Conservation (phyloP, 129 eudicot genomes). For the Sambucus nigra region DNA sequence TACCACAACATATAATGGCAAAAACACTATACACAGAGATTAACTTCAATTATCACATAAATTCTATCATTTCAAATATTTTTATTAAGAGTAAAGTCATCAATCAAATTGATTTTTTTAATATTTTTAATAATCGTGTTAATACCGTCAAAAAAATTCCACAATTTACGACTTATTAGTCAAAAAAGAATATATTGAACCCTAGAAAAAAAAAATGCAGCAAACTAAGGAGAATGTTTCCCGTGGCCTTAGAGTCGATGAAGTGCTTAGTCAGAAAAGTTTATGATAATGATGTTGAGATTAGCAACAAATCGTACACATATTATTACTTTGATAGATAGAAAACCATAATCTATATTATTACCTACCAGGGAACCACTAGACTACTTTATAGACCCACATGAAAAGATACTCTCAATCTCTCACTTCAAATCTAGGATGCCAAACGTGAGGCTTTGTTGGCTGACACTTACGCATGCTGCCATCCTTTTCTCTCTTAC, state of each 20-base stretch:
- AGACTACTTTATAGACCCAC: conserved; percentile 47
- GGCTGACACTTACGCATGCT: conserved; percentile 14
- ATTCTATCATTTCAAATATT: too few relatives aligned
- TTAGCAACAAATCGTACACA: not conserved
- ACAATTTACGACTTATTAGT: not conserved
- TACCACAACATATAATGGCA: too few relatives aligned
- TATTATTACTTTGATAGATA: not conserved
- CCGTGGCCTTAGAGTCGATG: not conserved
- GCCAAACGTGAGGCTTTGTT: conserved; percentile 4
- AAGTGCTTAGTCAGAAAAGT: not conserved
- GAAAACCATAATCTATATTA: not conserved
- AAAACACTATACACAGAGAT: too few relatives aligned
- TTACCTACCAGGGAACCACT: conserved; percentile 23
- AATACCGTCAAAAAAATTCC: not conserved
- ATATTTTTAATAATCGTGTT: too few relatives aligned
- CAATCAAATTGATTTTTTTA: not conserved
- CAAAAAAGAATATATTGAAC: not conserved
- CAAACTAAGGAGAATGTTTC: too few relatives aligned
- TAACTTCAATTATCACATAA: too few relatives aligned
- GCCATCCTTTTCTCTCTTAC: not conserved
- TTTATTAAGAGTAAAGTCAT: not conserved
- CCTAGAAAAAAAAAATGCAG: not conserved
- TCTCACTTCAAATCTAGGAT: not conserved
- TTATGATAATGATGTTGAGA: not conserved
- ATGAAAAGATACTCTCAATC: conserved; percentile 28